Evolutionary conservation across 2,329 filamentous ascomycete species (phyloP), one percentile per base, ranked within the genome.

Genomic region (Trichoderma gracile): DNA sequence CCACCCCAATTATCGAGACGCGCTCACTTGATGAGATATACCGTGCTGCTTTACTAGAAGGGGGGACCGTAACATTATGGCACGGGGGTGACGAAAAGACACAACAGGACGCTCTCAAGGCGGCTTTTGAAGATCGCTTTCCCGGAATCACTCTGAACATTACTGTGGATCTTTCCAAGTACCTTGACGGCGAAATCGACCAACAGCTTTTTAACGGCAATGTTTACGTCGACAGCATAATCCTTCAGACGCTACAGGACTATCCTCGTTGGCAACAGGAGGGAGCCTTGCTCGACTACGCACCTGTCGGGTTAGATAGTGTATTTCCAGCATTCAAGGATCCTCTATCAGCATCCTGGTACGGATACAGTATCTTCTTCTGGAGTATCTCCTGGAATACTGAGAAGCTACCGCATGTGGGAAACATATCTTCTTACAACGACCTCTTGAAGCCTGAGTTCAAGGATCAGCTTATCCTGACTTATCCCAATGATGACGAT

Each of bases 401-500:
- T 60, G 74, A 76, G 46, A 77, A 74, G 66, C 70, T 79, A 1
- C 65, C 62, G 0, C 75, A 75, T 12, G 70, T 74, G 27, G 42
- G 43, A 23, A 69, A 69, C 17, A 64, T 75, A 0, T 77, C 77
- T 0, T 74, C 71, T 4, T 85, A 76, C 59, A 67, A 73, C 0
- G 80, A 83, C 65, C 79, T 77, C 61, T 71, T 82, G 3, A 74
- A 78, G 8, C 82, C 83, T 0, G 78, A 81, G 64, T 83, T 79
- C 73, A 85, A 85, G 72, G 73, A 81, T 65, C 84, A 82, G 71
- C 73, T 86, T 5, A 80, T 80, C 2, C 70, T 86, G 12, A 84
- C 82, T 0, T 85, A 85, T 63, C 84, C 84, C 10, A 84, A 85
- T 65, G 84, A 86, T 46, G 84, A 86, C 47, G 84, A 86, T 61